A percentile compares a stretch with the other conserved stretches of the same genome.
phyloP scores from a whole-genome alignment of 164 flowering plant genomes.

The Kingdonia uniflora region DNA sequence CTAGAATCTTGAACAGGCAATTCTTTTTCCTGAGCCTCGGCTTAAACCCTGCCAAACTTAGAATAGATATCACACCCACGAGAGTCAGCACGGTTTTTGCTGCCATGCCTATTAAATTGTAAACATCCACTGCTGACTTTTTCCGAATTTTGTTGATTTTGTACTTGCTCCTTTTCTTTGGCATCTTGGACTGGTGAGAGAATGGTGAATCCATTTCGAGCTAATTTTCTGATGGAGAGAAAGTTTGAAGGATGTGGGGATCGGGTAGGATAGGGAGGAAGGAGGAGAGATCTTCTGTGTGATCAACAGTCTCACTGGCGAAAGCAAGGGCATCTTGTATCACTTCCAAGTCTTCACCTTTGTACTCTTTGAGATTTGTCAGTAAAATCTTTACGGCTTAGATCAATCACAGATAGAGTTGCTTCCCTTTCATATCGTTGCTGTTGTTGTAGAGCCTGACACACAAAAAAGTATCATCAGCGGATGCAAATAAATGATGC shows the following conservation, averaged over 20 bases:
- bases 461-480: constrained; percentile 3
- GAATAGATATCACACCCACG: constrained; percentile 51
- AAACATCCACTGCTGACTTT: constrained; percentile 27
- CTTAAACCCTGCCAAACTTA: constrained; percentile 59
- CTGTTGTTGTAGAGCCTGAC: constrained; percentile 69
- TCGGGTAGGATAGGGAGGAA: constrained; percentile 82
- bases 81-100: constrained; percentile 54
- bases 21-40: constrained; percentile 33
- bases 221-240: constrained; percentile 15
- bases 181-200: constrained; percentile 18
- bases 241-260: constrained; percentile 39
- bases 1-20: constrained; percentile 22
- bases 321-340: constrained; percentile 74
- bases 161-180: constrained; percentile 11
- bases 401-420: constrained; percentile 71
- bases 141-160: constrained; percentile 8
- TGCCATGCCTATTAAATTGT: constrained; percentile 29
- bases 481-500: too few relatives aligned
- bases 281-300: constrained; percentile 62
- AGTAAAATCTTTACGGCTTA: constrained; percentile 59
- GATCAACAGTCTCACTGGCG: constrained; percentile 70
- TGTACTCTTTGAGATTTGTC: constrained; percentile 68
- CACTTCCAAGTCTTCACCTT: constrained; percentile 75
- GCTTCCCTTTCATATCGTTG: constrained; percentile 71
- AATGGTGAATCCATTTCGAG: constrained; percentile 25